A percentile compares a stretch with the other conserved stretches of the same genome.
phyloP scores from a whole-genome alignment of 2,329 filamentous ascomycete species.

The Anisogramma anomala region DNA sequence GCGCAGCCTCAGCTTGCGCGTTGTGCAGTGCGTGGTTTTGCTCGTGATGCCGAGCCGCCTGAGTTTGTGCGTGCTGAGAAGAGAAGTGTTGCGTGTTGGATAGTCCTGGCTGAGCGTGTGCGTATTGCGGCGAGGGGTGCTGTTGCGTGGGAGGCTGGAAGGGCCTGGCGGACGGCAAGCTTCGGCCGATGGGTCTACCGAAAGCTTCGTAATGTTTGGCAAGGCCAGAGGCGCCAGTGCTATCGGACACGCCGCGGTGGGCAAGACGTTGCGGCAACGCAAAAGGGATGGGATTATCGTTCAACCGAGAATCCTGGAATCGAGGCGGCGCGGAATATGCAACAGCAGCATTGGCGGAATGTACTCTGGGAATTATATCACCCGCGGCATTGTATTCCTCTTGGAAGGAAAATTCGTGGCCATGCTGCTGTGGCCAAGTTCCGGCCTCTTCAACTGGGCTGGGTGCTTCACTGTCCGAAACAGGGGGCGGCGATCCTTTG shows the following conservation, averaged over 20 bases:
- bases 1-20: neutral
- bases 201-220: conserved; percentile 1
- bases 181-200: conserved; percentile 5
- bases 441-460: conserved; percentile 30
- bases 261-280: conserved; percentile 17
- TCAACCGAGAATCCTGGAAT: conserved; percentile 14
- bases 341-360: conserved; percentile 34
- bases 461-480: conserved; percentile 39
- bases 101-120: neutral
- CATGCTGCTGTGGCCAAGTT: conserved; percentile 22
- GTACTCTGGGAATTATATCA: conserved; percentile 45
- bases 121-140: neutral
- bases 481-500: conserved; percentile 39
- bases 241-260: conserved; percentile 18
- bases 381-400: conserved; percentile 46
- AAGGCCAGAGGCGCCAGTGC: neutral
- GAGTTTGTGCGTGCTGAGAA: neutral
- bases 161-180: neutral
- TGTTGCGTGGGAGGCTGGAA: neutral
- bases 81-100: neutral
- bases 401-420: conserved; percentile 81
- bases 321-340: conserved; percentile 42
- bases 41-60: neutral
- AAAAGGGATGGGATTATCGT: conserved; percentile 14
- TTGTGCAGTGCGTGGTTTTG: neutral